A percentile compares a stretch with the other conserved stretches of the same genome.
These are phyloP conservation scores for Penicillium cinerascens DNA, from an alignment of 495 filamentous ascomycete species.

Conservation along the genomic window DNA sequence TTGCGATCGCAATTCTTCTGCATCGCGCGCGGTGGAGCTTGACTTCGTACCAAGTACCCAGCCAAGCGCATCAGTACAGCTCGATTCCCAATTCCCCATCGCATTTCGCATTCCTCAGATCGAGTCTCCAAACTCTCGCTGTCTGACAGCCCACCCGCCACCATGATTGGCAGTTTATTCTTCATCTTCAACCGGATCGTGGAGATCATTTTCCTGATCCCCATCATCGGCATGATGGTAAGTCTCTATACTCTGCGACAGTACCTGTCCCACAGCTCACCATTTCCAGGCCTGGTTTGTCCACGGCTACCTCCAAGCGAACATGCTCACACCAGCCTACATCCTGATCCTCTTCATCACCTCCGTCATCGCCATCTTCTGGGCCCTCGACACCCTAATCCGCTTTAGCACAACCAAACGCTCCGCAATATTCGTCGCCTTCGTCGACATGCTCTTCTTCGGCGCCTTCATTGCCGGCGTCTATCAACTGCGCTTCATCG, in stretches of 20 bases:
- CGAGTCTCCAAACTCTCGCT: constrained; percentile 1
- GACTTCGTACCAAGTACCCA: not conserved
- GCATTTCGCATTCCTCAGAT: constrained; percentile 17
- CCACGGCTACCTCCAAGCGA: constrained; percentile 62
- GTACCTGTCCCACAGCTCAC: not conserved
- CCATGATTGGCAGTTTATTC: constrained; percentile 73
- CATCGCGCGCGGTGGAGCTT: not conserved
- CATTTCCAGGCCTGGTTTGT: constrained; percentile 68
- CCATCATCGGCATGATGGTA: constrained; percentile 81
- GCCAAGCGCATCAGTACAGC: not conserved
- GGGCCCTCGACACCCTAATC: constrained; percentile 79
- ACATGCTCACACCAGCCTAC: constrained; percentile 71
- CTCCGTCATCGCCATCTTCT: constrained; percentile 72
- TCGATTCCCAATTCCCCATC: not conserved
- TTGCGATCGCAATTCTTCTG: constrained; percentile 8
- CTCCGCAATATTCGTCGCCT: constrained; percentile 70
- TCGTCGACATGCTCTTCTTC: constrained; percentile 77
- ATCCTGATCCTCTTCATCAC: constrained; percentile 91
- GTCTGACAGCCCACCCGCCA: constrained; percentile 33
- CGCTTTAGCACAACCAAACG: constrained; percentile 67
- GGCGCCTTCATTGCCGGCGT: constrained; percentile 80
- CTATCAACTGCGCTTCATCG: constrained; percentile 69
- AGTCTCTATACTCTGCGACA: constrained; percentile 9
- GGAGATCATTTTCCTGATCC: constrained; percentile 82
- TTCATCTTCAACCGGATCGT: constrained; percentile 81